Percentiles rank a stretch among this genome's conserved stretches.
Evolutionary conservation across 371 early-diverging fungal genomes (phyloP).

Genomic region (Mucor velutinosus): DNA sequence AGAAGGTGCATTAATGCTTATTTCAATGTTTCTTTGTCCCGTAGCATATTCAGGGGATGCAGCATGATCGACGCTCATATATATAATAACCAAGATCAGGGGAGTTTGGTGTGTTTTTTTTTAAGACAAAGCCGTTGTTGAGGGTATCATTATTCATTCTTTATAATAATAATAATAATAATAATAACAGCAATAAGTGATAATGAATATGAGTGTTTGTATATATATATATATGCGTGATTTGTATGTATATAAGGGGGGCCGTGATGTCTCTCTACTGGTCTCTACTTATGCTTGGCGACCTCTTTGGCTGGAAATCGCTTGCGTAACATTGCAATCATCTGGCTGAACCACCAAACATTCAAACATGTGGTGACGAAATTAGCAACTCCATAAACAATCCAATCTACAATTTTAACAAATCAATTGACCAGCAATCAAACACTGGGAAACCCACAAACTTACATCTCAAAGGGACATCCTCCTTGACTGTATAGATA

Average conservation of each 20-base stretch:
- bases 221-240: not conserved
- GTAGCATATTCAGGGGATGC: not conserved
- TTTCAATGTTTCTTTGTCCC: not conserved
- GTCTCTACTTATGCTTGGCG: conserved; percentile 16
- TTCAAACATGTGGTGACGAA: conserved; percentile 68
- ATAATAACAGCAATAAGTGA: not conserved
- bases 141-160: conserved; percentile 1
- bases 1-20: not conserved
- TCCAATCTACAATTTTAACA: conserved; percentile 27
- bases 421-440: not conserved
- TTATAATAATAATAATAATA: not conserved
- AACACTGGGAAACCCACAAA: not conserved
- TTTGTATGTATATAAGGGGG: conserved; percentile 1
- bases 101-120: not conserved
- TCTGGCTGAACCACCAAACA: conserved; percentile 79
- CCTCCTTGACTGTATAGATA: conserved; percentile 53
- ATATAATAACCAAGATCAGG: not conserved
- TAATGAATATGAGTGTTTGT: not conserved
- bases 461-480: conserved; percentile 61
- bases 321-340: conserved; percentile 61
- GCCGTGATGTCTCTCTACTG: not conserved
- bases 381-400: conserved; percentile 67
- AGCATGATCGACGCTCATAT: not conserved
- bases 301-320: conserved; percentile 32
- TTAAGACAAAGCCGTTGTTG: not conserved